phyloP scores from a whole-genome alignment of 352 stramenopile genomes.

The Phytophthora cactorum region DNA sequence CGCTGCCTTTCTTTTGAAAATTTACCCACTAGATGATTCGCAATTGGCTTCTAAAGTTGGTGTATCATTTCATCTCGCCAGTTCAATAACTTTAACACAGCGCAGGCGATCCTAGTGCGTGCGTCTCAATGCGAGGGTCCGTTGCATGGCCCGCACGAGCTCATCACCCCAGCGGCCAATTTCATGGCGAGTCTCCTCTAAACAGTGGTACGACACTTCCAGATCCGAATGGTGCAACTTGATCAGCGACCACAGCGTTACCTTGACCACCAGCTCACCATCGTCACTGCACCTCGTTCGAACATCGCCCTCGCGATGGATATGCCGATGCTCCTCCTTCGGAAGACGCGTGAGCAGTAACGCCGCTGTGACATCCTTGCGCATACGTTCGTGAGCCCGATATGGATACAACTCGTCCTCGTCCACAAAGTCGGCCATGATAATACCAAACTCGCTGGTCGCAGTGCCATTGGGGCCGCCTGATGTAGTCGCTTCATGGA shows the following conservation, averaged over 20 bases:
- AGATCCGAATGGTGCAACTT: slow-evolving; percentile 44
- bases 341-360: slow-evolving; percentile 34
- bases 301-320: slow-evolving; percentile 5
- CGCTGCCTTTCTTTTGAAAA: too few relatives aligned
- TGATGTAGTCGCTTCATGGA: slow-evolving; percentile 24
- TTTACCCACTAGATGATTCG: too few relatives aligned
- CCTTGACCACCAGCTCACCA: slow-evolving; percentile 35
- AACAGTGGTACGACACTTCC: slow-evolving; percentile 30
- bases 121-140: slow-evolving; percentile 27
- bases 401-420: slow-evolving; percentile 49
- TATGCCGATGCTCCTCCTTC: slow-evolving; percentile 22
- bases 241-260: slow-evolving; percentile 42
- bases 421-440: slow-evolving; percentile 45
- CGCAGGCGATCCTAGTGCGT: slow-evolving; percentile 14
- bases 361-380: slow-evolving; percentile 39
- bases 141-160: slow-evolving; percentile 37
- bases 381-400: slow-evolving; percentile 24
- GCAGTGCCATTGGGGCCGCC: slow-evolving; percentile 11
- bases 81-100: too few relatives aligned
- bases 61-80: too few relatives aligned
- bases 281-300: slow-evolving; percentile 9
- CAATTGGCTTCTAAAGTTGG: too few relatives aligned
- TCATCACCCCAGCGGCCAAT: slow-evolving; percentile 44
- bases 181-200: slow-evolving; percentile 39
- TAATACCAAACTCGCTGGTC: slow-evolving; percentile 29